Conservation (phyloP, 2,329 filamentous ascomycete genomes). For the Endoconidiophora laricicola region DNA sequence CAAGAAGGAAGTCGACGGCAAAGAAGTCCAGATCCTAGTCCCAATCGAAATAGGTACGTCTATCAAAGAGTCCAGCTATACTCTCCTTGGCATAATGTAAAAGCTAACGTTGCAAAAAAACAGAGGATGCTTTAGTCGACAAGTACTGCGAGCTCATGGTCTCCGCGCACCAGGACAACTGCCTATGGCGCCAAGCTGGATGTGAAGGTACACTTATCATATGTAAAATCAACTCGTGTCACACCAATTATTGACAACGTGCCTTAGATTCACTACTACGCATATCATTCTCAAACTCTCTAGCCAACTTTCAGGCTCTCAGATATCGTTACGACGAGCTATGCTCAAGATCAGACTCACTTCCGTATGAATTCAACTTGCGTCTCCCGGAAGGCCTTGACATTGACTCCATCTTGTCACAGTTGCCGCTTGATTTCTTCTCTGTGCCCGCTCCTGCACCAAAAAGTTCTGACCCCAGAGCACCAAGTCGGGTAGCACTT, state of each 20-base stretch:
- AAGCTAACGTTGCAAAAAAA: background rate
- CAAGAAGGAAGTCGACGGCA: conserved; percentile 40
- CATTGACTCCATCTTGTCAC: conserved; percentile 30
- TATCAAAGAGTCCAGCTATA: background rate
- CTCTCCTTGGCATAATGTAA: no score
- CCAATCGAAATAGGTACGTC: conserved; percentile 40
- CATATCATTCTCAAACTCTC: conserved; percentile 45
- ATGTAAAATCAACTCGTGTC: background rate
- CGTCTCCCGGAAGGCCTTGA: conserved; percentile 36
- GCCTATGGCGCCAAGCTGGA: conserved; percentile 73
- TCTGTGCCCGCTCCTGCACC: conserved; percentile 23
- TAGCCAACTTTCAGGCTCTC: conserved; percentile 39
- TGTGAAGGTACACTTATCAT: conserved; percentile 50
- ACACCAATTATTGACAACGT: background rate
- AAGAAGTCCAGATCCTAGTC: conserved; percentile 33
- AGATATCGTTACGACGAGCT: conserved; percentile 50
- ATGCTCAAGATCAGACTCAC: conserved; percentile 33
- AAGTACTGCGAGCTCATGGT: conserved; percentile 60
- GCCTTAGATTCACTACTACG: conserved; percentile 39
- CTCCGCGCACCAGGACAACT: conserved; percentile 61
- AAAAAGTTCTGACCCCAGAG: conserved; percentile 18
- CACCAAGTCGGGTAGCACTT: conserved; percentile 42
- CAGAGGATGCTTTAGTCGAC: conserved; percentile 52
- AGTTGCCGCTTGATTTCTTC: conserved; percentile 41
- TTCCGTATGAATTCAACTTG: conserved; percentile 47